Evolutionary conservation across 768 basidiomycete genomes (phyloP).

Genomic region (Phanerochaete carnosa): DNA sequence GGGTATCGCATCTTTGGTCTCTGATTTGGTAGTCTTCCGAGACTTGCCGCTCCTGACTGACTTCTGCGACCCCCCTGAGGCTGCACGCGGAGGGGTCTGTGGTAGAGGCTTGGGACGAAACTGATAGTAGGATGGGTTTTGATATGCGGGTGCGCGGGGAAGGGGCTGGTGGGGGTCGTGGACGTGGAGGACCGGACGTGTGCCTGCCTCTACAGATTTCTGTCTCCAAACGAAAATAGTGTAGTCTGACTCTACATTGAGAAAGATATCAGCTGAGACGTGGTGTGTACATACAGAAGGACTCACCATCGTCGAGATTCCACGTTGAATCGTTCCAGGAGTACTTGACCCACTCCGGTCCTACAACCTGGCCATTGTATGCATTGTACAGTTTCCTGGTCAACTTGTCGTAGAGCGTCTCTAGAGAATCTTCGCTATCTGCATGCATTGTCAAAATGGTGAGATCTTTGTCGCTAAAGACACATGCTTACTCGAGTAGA

Average conservation of each 20-base stretch:
- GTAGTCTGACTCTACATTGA: constrained; percentile 77
- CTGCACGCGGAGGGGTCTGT: constrained; percentile 26
- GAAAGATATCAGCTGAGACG: background rate
- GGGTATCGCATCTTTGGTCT: constrained; percentile 50
- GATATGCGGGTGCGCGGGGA: constrained; percentile 59
- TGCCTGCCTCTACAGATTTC: constrained; percentile 33
- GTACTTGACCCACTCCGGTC: constrained; percentile 85
- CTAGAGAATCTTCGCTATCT: constrained; percentile 71
- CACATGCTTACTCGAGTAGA: constrained; percentile 61
- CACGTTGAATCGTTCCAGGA: constrained; percentile 74
- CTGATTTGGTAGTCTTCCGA: constrained; percentile 34
- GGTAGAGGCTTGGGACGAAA: constrained; percentile 33
- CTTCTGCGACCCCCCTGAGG: constrained; percentile 26
- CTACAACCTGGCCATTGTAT: constrained; percentile 59
- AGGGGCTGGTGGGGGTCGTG: constrained; percentile 58
- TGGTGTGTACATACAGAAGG: background rate
- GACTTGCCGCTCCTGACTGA: constrained; percentile 34
- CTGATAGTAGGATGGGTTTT: constrained; percentile 68
- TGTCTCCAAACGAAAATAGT: constrained; percentile 81
- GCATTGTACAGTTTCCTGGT: constrained; percentile 60
- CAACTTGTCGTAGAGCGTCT: constrained; percentile 65
- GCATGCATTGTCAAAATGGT: background rate
- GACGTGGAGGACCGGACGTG: constrained; percentile 56
- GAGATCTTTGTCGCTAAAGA: background rate
- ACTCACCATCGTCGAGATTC: constrained; percentile 84